phyloP scores from a whole-genome alignment of 306 rosid genomes.

The Parietaria judaica region DNA sequence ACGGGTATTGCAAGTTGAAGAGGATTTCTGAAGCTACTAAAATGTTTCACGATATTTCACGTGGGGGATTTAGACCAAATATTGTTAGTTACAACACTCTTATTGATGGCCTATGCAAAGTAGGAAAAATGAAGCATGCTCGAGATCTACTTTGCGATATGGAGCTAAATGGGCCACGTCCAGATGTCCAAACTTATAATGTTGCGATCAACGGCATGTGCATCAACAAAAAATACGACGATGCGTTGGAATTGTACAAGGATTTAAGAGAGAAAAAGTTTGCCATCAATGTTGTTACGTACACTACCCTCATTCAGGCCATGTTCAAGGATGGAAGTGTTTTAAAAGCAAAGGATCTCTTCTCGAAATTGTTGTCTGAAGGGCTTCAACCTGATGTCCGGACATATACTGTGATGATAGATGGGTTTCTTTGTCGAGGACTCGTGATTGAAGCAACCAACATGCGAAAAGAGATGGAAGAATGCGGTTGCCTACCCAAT shows the following conservation, averaged over 20 bases:
- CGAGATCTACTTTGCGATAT: too few species aligned
- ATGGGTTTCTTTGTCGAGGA: too few species aligned
- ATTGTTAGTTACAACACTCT: too few species aligned
- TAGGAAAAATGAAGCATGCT: too few species aligned
- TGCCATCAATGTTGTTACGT: neutral
- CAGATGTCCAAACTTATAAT: neutral
- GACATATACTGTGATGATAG: neutral
- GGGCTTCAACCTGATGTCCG: slow-evolving; percentile 14
- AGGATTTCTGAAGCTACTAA: too few species aligned
- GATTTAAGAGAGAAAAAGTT: neutral
- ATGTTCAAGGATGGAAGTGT: slow-evolving; percentile 6
- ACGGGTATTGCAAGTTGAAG: too few species aligned
- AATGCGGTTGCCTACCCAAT: too few species aligned
- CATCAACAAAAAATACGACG: neutral
- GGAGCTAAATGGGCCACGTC: slow-evolving; percentile 3
- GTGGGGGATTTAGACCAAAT: too few species aligned
- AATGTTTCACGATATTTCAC: too few species aligned
- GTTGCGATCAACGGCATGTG: slow-evolving; percentile 9
- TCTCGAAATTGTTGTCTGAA: neutral
- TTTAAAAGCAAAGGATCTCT: slow-evolving; percentile 7
- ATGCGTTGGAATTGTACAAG: slow-evolving; percentile 7
- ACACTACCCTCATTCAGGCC: slow-evolving; percentile 3
- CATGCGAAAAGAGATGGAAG: too few species aligned
- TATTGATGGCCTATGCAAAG: too few species aligned
- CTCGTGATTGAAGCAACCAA: too few species aligned